A percentile compares a stretch with the other conserved stretches of the same genome.
Conservation (phyloP, 352 stramenopile species). For the Plasmopara muralis region DNA sequence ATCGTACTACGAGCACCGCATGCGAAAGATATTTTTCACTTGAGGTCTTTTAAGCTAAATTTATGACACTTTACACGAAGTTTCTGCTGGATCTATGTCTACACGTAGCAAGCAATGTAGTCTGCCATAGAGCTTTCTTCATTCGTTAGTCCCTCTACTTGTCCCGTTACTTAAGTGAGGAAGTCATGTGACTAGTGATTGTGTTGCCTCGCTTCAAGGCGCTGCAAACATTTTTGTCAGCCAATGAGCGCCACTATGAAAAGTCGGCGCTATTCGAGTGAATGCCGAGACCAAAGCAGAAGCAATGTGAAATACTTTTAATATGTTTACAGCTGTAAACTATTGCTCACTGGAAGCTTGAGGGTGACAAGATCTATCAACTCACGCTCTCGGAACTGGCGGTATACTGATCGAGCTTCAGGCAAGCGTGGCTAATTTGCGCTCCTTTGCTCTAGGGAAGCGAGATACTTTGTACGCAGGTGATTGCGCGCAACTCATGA, state of each 20-base stretch:
- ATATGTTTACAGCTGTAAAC: background rate
- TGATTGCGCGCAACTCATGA: constrained; percentile 7
- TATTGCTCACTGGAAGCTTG: constrained; percentile 48
- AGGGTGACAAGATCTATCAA: constrained; percentile 43
- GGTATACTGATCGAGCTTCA: constrained; percentile 20
- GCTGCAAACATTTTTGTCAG: constrained; percentile 31
- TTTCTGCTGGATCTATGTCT: constrained; percentile 95
- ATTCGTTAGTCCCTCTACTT: constrained; percentile 1
- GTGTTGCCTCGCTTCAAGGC: constrained; percentile 33
- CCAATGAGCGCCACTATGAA: constrained; percentile 18
- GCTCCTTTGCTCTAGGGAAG: constrained; percentile 63
- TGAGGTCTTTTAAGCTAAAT: constrained; percentile 98
- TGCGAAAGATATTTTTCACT: constrained; percentile 99
- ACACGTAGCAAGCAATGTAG: constrained; percentile 40
- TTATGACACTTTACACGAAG: constrained; percentile 99
- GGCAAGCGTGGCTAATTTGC: constrained; percentile 24
- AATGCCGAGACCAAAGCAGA: constrained; percentile 6
- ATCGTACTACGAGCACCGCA: too few relatives aligned
- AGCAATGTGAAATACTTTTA: background rate
- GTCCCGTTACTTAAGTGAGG: constrained; percentile 6
- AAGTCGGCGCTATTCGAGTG: constrained; percentile 19
- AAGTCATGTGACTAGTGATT: constrained; percentile 28
- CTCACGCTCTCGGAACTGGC: constrained; percentile 27
- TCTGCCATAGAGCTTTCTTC: constrained; percentile 8
- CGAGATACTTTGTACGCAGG: constrained; percentile 51